These are phyloP conservation scores for Hygrocybe coccinea DNA, from an alignment of 768 basidiomycete genomes.

Conservation along the genomic window DNA sequence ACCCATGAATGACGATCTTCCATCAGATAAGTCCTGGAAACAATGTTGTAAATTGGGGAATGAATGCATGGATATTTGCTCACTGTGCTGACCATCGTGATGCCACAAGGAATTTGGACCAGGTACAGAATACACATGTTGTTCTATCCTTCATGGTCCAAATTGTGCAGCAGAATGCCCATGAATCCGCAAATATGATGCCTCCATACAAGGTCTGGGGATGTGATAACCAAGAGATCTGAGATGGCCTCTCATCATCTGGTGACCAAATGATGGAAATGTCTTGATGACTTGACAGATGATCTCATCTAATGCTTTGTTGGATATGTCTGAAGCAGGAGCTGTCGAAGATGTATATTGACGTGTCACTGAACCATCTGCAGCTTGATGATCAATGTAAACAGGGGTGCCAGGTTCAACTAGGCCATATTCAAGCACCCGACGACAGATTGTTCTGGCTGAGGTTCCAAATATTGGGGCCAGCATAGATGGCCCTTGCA, in stretches of 20 bases:
- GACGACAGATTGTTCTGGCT: constrained; percentile 14
- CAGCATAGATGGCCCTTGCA: constrained; percentile 17
- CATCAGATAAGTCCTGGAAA: constrained; percentile 32
- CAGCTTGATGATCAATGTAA: constrained; percentile 4
- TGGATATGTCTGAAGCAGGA: constrained; percentile 16
- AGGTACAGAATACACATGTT: constrained; percentile 29
- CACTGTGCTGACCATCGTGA: constrained; percentile 36
- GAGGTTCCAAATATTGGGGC: constrained; percentile 10
- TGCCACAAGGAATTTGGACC: too few species aligned
- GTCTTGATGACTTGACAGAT: constrained; percentile 15
- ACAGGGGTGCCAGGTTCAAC: constrained; percentile 17
- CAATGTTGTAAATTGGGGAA: constrained; percentile 23
- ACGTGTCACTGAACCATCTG: constrained; percentile 12
- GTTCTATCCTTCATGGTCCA: constrained; percentile 22
- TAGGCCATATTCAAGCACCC: constrained; percentile 21
- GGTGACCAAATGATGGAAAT: constrained; percentile 24
- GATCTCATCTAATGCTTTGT: constrained; percentile 20
- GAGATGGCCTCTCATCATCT: constrained; percentile 24
- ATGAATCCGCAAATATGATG: constrained; percentile 17
- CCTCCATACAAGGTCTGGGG: constrained; percentile 15
- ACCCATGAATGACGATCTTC: constrained; percentile 37
- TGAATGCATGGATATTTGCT: neutral
- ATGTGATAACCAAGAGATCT: constrained; percentile 18
- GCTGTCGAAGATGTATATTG: constrained; percentile 8
- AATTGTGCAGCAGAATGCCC: constrained; percentile 19